Evolutionary conservation across 2,329 filamentous ascomycete genomes (phyloP).

Genomic region (Fusarium setosum): DNA sequence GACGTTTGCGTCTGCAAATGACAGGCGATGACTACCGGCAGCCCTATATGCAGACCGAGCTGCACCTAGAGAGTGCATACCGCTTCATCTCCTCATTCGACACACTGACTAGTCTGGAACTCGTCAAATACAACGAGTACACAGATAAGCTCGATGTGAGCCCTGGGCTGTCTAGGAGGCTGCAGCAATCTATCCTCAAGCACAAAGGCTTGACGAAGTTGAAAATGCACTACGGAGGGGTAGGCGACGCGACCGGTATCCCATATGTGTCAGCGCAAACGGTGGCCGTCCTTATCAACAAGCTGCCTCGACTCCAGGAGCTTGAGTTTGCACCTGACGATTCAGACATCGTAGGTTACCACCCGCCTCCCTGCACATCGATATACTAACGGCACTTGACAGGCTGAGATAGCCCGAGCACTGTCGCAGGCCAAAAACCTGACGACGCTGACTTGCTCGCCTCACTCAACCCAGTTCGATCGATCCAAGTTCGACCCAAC

Average conservation of each 20-base stretch:
- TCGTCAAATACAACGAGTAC: not conserved
- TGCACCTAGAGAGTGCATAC: not conserved
- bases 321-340: not conserved
- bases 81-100: slow-evolving; percentile 13
- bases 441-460: not conserved
- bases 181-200: not conserved
- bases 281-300: not conserved
- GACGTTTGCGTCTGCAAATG: not conserved
- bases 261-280: not conserved
- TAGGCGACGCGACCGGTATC: rapidly evolving
- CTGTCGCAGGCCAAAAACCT: not conserved
- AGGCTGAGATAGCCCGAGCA: not conserved
- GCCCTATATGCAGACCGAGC: not conserved
- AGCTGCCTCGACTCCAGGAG: not conserved
- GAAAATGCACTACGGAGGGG: not conserved
- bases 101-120: not conserved
- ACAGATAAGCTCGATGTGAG: rapidly evolving
- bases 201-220: not conserved
- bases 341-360: not conserved
- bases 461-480: too few relatives aligned
- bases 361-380: rapidly evolving
- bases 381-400: rapidly evolving
- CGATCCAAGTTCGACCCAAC: too few relatives aligned
- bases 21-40: rapidly evolving
- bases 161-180: not conserved